A percentile compares a stretch with the other conserved stretches of the same genome.
These are phyloP conservation scores for Calonectria pauciramosa DNA, from an alignment of 2,329 filamentous ascomycete genomes.

Conservation along the genomic window DNA sequence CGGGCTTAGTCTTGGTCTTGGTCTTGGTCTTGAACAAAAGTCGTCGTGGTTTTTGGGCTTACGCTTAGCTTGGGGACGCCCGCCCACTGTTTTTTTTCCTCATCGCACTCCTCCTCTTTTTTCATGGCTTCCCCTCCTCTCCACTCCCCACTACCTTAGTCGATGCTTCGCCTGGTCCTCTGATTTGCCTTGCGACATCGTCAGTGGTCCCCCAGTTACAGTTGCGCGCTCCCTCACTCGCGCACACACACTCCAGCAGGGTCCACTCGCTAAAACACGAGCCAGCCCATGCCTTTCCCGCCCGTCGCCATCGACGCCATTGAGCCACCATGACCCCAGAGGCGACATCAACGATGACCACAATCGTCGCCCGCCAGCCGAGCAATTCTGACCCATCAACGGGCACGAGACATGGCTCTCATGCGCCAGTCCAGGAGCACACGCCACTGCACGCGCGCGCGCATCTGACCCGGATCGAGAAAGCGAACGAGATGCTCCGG, in stretches of 20 bases:
- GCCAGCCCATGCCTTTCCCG: slow-evolving; percentile 48
- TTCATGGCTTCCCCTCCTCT: slow-evolving; percentile 19
- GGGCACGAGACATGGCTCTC: slow-evolving; percentile 45
- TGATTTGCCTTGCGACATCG: slow-evolving; percentile 31
- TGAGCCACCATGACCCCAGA: slow-evolving; percentile 40
- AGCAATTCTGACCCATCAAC: slow-evolving; percentile 41
- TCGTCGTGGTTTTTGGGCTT: slow-evolving; percentile 26
- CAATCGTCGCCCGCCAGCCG: slow-evolving; percentile 44
- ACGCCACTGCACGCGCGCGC: slow-evolving; percentile 39
- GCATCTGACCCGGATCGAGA: slow-evolving; percentile 31
- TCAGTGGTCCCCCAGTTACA: slow-evolving; percentile 25
- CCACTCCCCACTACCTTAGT: slow-evolving; percentile 27
- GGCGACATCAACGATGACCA: slow-evolving; percentile 41
- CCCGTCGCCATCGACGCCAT: slow-evolving; percentile 48
- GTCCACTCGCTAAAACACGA: slow-evolving; percentile 46
- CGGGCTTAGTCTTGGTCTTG: slow-evolving; percentile 14
- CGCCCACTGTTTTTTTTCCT: slow-evolving; percentile 28
- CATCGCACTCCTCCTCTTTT: slow-evolving; percentile 16
- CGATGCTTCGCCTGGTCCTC: slow-evolving; percentile 26
- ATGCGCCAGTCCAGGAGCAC: slow-evolving; percentile 44
- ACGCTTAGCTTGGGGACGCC: slow-evolving; percentile 12
- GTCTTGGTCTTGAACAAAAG: slow-evolving; percentile 19
- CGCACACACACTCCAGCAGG: slow-evolving; percentile 35
- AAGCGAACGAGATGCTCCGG: slow-evolving; percentile 37
- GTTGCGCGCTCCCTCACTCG: slow-evolving; percentile 38